Percentiles rank a stretch among this genome's conserved stretches.
phyloP scores from a whole-genome alignment of 306 rosid genomes.

The Corylus heterophylla region DNA sequence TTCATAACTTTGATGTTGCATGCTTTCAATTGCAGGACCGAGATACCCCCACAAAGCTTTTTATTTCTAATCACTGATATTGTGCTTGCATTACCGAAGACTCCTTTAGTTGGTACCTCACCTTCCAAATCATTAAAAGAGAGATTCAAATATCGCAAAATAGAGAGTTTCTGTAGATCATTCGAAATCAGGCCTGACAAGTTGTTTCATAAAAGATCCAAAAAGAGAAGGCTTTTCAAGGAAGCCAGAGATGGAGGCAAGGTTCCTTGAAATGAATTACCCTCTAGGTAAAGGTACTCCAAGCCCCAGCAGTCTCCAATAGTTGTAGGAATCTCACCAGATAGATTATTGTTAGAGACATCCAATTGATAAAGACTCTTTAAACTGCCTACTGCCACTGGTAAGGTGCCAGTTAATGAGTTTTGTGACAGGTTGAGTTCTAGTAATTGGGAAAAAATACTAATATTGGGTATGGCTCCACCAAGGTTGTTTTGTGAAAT shows the following conservation, averaged over 20 bases:
- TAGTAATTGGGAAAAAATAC: neutral
- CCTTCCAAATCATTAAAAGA: conserved; percentile 50
- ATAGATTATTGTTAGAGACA: no score
- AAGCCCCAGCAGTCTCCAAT: no score
- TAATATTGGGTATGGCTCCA: no score
- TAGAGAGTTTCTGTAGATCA: conserved; percentile 13
- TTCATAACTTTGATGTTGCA: conserved; percentile 26
- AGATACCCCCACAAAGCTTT: conserved; percentile 30
- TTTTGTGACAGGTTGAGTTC: conserved; percentile 8
- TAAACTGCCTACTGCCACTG: no score
- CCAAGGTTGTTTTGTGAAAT: no score
- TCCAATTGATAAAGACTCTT: no score
- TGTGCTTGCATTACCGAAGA: conserved; percentile 31
- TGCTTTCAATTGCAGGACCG: neutral
- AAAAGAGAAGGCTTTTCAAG: conserved; percentile 22
- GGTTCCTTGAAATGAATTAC: no score
- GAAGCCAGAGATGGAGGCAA: conserved; percentile 41
- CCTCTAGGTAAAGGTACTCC: no score
- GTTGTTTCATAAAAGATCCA: conserved; percentile 37
- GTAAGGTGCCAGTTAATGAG: neutral
- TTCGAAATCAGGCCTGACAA: conserved; percentile 39
- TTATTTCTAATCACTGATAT: conserved; percentile 3
- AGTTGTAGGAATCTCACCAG: no score
- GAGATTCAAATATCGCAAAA: conserved; percentile 28
- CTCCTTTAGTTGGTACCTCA: conserved; percentile 38